Percentiles rank a stretch among this genome's conserved stretches.
Conservation (phyloP, 2,329 filamentous ascomycete species). For the Nemania sp. region DNA sequence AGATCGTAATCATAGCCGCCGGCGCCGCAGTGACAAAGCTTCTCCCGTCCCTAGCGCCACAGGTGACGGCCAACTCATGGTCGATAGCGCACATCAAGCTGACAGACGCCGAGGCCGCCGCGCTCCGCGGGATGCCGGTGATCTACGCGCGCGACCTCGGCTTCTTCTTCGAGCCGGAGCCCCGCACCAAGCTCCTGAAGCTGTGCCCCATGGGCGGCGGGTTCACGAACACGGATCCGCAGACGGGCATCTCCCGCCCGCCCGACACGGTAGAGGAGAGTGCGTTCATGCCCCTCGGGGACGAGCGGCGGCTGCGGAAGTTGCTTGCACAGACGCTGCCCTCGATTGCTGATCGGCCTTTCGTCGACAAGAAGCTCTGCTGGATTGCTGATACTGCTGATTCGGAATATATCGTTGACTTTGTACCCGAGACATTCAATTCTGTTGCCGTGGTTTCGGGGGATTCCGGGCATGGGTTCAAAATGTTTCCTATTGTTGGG, state of each 20-base stretch:
- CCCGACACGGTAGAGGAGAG: slow-evolving; percentile 36
- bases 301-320: slow-evolving; percentile 54
- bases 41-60: slow-evolving; percentile 52
- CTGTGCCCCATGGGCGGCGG: slow-evolving; percentile 63
- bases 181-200: slow-evolving; percentile 61
- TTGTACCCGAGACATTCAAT: slow-evolving; percentile 54
- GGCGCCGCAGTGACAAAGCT: slow-evolving; percentile 56
- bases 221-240: slow-evolving; percentile 54
- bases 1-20: slow-evolving; percentile 54
- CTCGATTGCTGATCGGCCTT: slow-evolving; percentile 46
- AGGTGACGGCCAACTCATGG: slow-evolving; percentile 61
- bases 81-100: slow-evolving; percentile 64
- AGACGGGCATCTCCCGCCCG: slow-evolving; percentile 48
- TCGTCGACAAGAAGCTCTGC: slow-evolving; percentile 62
- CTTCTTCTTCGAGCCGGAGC: slow-evolving; percentile 69
- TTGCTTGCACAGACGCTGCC: slow-evolving; percentile 34
- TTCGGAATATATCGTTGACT: slow-evolving; percentile 65
- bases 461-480: slow-evolving; percentile 66
- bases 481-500: slow-evolving; percentile 65
- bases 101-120: slow-evolving; percentile 56
- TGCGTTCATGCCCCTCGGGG: slow-evolving; percentile 56
- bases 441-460: slow-evolving; percentile 56
- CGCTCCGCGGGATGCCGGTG: slow-evolving; percentile 62
- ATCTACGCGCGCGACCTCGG: slow-evolving; percentile 65
- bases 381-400: slow-evolving; percentile 67